Conservation (phyloP, 768 basidiomycete species). For the Dioszegia aurantiaca region DNA sequence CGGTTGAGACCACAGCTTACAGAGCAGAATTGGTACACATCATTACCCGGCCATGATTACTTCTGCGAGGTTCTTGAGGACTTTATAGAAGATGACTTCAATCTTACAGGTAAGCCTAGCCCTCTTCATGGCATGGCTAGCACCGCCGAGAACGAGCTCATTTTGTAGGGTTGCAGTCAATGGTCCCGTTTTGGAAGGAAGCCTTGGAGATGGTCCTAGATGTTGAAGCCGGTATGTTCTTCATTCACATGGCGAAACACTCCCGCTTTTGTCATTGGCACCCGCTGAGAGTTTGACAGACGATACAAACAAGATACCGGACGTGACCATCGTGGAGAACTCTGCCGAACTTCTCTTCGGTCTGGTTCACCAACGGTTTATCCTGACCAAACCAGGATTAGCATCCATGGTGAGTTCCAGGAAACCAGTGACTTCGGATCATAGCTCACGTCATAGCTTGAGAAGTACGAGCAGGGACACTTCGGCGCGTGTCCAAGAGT, state of each 20-base stretch:
- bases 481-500: constrained; percentile 96
- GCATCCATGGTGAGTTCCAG: constrained; percentile 77
- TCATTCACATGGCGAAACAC: not conserved
- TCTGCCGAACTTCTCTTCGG: constrained; percentile 97
- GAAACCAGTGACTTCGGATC: not conserved
- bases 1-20: constrained; percentile 16
- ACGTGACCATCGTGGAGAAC: constrained; percentile 96
- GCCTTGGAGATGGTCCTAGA: constrained; percentile 99
- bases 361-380: constrained; percentile 94
- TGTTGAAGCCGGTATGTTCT: constrained; percentile 85
- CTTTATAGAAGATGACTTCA: constrained; percentile 99
- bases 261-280: not conserved
- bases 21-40: constrained; percentile 50
- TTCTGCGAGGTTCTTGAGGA: constrained; percentile 97
- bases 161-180: constrained; percentile 42
- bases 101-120: constrained; percentile 70
- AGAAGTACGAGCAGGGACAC: constrained; percentile 87
- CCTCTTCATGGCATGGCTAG: not conserved
- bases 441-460: constrained; percentile 60
- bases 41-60: constrained; percentile 70
- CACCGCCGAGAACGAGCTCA: not conserved
- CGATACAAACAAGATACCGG: constrained; percentile 91
- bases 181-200: constrained; percentile 99
- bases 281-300: constrained; percentile 56
- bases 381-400: constrained; percentile 87